These are phyloP conservation scores for Tetrapisispora iriomotensis DNA, from an alignment of 805 yeast species.

Conservation along the genomic window DNA sequence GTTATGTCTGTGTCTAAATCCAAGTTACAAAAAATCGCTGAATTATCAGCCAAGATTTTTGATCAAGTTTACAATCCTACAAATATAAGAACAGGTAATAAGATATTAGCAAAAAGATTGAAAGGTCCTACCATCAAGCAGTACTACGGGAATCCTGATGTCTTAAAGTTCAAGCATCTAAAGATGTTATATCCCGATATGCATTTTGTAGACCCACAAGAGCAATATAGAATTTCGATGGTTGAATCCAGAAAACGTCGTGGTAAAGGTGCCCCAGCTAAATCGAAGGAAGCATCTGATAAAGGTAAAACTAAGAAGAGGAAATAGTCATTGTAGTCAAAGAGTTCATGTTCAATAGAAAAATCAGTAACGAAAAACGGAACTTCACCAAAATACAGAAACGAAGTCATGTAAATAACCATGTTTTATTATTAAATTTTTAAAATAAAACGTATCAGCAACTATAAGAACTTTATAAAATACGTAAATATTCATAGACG, in stretches of 20 bases:
- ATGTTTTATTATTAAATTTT: no score
- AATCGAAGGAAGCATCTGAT: slow-evolving; percentile 39
- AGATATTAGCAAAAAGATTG: slow-evolving; percentile 55
- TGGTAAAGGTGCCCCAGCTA: slow-evolving; percentile 83
- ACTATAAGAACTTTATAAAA: no score
- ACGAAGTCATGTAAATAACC: no score
- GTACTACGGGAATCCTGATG: slow-evolving; percentile 68
- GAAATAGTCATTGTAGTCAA: background rate
- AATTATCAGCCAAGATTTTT: slow-evolving; percentile 56
- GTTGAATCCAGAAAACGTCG: slow-evolving; percentile 63
- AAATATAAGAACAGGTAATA: slow-evolving; percentile 59
- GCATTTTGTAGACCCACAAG: slow-evolving; percentile 55
- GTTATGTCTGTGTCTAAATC: slow-evolving; percentile 30
- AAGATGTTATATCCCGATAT: slow-evolving; percentile 41
- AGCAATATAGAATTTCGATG: slow-evolving; percentile 57
- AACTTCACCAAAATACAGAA: no score
- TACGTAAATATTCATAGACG: no score
- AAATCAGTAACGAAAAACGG: no score
- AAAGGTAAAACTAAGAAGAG: slow-evolving; percentile 34
- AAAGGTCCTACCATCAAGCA: slow-evolving; percentile 61
- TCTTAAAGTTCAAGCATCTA: slow-evolving; percentile 54
- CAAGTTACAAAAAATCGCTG: slow-evolving; percentile 47
- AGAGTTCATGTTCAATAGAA: background rate
- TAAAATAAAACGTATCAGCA: no score
- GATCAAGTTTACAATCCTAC: slow-evolving; percentile 63